Evolutionary conservation across 768 basidiomycete species (phyloP).

Genomic region (Psilocybe azurescens): DNA sequence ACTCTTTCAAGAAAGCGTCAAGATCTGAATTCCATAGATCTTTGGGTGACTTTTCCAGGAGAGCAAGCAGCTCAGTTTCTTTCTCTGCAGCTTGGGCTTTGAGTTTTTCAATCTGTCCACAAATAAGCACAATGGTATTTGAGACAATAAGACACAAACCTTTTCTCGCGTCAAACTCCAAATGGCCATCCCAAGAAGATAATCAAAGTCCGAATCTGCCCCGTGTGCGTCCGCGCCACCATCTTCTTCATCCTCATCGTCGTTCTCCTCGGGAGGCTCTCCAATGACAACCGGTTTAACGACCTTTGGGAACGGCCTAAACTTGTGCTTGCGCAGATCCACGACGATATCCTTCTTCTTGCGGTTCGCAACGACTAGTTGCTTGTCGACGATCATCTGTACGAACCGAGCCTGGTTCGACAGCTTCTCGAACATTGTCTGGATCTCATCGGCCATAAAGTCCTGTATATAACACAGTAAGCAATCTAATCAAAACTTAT

Average conservation of each 20-base stretch:
- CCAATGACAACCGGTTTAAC: constrained; percentile 68
- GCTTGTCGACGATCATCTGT: constrained; percentile 90
- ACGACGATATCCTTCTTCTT: constrained; percentile 86
- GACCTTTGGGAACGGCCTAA: constrained; percentile 91
- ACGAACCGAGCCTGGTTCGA: constrained; percentile 97
- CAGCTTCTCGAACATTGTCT: constrained; percentile 79
- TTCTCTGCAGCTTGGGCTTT: constrained; percentile 80
- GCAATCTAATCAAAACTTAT: neutral
- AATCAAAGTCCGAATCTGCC: constrained; percentile 78
- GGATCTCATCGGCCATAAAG: constrained; percentile 81
- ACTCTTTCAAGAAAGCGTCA: constrained; percentile 80
- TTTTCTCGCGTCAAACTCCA: constrained; percentile 95
- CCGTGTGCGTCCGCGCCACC: constrained; percentile 53
- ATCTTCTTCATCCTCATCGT: constrained; percentile 54
- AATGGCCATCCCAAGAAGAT: constrained; percentile 94
- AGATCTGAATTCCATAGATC: constrained; percentile 92
- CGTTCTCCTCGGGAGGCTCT: constrained; percentile 53
- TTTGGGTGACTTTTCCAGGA: constrained; percentile 80
- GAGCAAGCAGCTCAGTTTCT: constrained; percentile 75
- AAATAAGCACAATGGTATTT: neutral
- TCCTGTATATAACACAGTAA: constrained; percentile 57
- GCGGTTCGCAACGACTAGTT: constrained; percentile 84
- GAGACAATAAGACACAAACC: constrained; percentile 43
- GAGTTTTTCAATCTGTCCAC: constrained; percentile 79
- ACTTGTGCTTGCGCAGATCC: constrained; percentile 83